These are phyloP conservation scores for Xylaria telfairii DNA, from an alignment of 495 filamentous ascomycete species.

Conservation along the genomic window DNA sequence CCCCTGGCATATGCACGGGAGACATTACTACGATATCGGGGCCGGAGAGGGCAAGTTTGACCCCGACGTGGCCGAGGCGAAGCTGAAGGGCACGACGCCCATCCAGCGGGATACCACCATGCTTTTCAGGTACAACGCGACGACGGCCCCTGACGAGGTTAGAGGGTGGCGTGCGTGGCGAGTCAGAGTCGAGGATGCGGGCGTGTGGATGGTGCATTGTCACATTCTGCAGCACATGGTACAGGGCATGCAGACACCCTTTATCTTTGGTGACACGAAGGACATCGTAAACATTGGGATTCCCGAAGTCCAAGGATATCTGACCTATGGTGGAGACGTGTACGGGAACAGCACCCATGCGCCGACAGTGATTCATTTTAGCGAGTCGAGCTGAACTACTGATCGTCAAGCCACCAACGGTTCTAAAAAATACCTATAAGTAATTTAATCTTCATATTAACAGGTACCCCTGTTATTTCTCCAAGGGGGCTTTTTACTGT, in stretches of 20 bases:
- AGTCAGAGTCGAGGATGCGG: conserved; percentile 51
- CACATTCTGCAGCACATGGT: conserved; percentile 56
- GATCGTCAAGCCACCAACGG: not conserved
- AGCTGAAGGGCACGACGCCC: conserved; percentile 44
- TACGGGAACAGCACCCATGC: conserved; percentile 52
- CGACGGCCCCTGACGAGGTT: conserved; percentile 40
- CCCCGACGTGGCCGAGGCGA: conserved; percentile 52
- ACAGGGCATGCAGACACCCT: conserved; percentile 57
- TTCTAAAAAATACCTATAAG: not conserved
- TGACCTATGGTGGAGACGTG: conserved; percentile 56
- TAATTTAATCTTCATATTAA: not conserved
- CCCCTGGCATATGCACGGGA: conserved; percentile 62
- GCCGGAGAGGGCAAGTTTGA: conserved; percentile 59
- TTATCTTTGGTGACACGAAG: conserved; percentile 55
- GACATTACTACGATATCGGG: conserved; percentile 61
- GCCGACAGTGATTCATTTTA: conserved; percentile 29
- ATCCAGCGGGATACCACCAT: conserved; percentile 57
- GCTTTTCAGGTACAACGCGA: conserved; percentile 50
- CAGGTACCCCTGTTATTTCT: not conserved
- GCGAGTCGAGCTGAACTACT: conserved; percentile 22
- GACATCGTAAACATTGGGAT: conserved; percentile 45
- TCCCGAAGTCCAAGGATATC: conserved; percentile 48
- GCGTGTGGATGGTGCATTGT: conserved; percentile 67
- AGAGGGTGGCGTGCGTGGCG: conserved; percentile 63
- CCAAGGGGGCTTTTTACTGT: no score